These are phyloP conservation scores for Talaromyces sp. DNA, from an alignment of 2,329 filamentous ascomycete genomes.

Conservation along the genomic window DNA sequence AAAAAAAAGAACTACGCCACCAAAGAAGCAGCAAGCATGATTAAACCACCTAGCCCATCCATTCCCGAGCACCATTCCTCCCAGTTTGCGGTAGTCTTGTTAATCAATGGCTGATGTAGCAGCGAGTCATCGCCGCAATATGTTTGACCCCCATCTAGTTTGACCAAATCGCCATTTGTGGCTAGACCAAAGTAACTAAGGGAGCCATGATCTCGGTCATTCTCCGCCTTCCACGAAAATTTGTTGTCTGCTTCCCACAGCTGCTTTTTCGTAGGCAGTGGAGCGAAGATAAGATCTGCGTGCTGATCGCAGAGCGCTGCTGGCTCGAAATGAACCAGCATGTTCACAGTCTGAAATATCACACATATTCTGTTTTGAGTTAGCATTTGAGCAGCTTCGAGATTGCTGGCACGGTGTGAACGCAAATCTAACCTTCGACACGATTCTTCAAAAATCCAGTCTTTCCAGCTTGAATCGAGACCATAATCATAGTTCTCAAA, in stretches of 20 bases:
- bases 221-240: conserved; percentile 29
- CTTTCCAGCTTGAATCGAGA: conserved; percentile 28
- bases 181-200: neutral
- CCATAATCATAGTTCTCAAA: conserved; percentile 11
- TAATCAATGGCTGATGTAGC: neutral
- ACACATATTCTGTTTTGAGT: conserved; percentile 30
- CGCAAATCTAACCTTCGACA: conserved; percentile 10
- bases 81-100: conserved; percentile 28
- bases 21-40: conserved; percentile 42
- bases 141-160: neutral
- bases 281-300: conserved; percentile 34
- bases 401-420: neutral
- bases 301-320: conserved; percentile 31
- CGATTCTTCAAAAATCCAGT: conserved; percentile 41
- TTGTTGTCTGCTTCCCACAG: conserved; percentile 41
- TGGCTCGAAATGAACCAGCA: conserved; percentile 41
- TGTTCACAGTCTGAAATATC: conserved; percentile 36
- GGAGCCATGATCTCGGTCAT: conserved; percentile 16
- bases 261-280: conserved; percentile 38
- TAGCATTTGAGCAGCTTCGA: neutral
- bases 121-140: neutral
- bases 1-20: neutral
- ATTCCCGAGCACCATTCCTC: conserved; percentile 44
- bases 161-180: conserved; percentile 2
- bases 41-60: conserved; percentile 41